These are phyloP conservation scores for Blumeriella jaapii DNA, from an alignment of 2,329 filamentous ascomycete genomes.

Conservation along the genomic window DNA sequence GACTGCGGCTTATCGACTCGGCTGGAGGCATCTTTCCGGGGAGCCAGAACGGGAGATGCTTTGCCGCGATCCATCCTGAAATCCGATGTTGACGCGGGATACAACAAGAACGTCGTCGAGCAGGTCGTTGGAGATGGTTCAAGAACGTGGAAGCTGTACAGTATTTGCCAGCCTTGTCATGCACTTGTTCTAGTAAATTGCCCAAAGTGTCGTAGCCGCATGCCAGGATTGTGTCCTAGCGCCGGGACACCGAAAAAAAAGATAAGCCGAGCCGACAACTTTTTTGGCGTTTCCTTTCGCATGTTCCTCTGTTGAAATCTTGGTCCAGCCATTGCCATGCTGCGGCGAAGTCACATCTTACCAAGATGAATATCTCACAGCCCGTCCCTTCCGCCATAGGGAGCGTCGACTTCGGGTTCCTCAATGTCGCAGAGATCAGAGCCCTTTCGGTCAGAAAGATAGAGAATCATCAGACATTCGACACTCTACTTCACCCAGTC, in stretches of 20 bases:
- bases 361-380: constrained; percentile 59
- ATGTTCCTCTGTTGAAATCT: constrained; percentile 1
- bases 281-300: too few species aligned
- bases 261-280: too few species aligned
- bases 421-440: constrained; percentile 72
- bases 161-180: too few species aligned
- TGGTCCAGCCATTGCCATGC: constrained; percentile 6
- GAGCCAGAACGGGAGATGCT: constrained; percentile 40
- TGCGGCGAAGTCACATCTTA: constrained; percentile 3
- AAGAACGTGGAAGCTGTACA: too few species aligned
- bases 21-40: constrained; percentile 42
- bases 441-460: constrained; percentile 88
- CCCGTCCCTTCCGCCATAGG: constrained; percentile 75
- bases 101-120: too few species aligned
- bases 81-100: too few species aligned
- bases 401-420: constrained; percentile 81
- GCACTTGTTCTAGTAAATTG: too few species aligned
- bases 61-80: constrained; percentile 40
- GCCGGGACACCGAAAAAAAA: too few species aligned
- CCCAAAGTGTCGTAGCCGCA: too few species aligned
- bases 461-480: constrained; percentile 88
- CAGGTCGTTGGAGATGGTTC: too few species aligned
- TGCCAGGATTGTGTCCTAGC: too few species aligned
- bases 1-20: constrained; percentile 45
- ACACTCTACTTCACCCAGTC: constrained; percentile 78